Evolutionary conservation across 1,284 basidiomycete genomes (phyloP).

Genomic region (Ustilago cynodontis): DNA sequence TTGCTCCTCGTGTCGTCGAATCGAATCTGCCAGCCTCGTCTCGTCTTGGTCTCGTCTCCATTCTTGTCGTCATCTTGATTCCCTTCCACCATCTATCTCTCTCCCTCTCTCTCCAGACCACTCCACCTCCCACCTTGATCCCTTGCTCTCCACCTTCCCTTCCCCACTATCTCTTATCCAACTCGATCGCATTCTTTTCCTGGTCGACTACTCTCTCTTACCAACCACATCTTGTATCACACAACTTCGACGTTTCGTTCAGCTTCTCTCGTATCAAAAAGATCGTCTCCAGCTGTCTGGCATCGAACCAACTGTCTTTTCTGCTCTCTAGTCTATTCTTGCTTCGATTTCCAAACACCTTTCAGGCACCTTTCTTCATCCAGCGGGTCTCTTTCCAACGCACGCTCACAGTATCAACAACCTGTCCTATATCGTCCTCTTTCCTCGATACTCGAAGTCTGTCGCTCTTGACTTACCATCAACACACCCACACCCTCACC

Average conservation of each 20-base stretch:
- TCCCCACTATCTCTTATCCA: slow-evolving; percentile 6
- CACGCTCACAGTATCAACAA: not conserved
- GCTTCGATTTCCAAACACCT: slow-evolving; percentile 7
- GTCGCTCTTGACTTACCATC: not conserved
- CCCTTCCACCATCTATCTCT: slow-evolving; percentile 35
- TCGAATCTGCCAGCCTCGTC: slow-evolving; percentile 2
- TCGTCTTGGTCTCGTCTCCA: slow-evolving; percentile 2
- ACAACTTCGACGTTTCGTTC: slow-evolving; percentile 22
- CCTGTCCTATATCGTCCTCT: not conserved
- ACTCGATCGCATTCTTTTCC: slow-evolving; percentile 32
- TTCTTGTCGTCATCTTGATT: slow-evolving; percentile 39
- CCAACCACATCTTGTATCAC: not conserved
- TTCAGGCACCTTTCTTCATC: not conserved
- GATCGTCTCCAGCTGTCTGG: slow-evolving; percentile 24
- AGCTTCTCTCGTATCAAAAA: slow-evolving; percentile 17
- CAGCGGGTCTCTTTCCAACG: slow-evolving; percentile 15
- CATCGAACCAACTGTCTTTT: slow-evolving; percentile 43
- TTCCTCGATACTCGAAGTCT: not conserved
- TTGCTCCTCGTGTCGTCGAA: slow-evolving; percentile 20
- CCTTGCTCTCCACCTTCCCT: slow-evolving; percentile 5
- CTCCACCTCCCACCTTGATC: slow-evolving; percentile 7
- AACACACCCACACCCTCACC: not conserved
- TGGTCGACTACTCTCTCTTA: slow-evolving; percentile 30
- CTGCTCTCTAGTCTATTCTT: slow-evolving; percentile 9
- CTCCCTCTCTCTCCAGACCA: slow-evolving; percentile 14